These are phyloP conservation scores for Ceratocystis papillata DNA, from an alignment of 2,329 filamentous ascomycete species.

Conservation along the genomic window DNA sequence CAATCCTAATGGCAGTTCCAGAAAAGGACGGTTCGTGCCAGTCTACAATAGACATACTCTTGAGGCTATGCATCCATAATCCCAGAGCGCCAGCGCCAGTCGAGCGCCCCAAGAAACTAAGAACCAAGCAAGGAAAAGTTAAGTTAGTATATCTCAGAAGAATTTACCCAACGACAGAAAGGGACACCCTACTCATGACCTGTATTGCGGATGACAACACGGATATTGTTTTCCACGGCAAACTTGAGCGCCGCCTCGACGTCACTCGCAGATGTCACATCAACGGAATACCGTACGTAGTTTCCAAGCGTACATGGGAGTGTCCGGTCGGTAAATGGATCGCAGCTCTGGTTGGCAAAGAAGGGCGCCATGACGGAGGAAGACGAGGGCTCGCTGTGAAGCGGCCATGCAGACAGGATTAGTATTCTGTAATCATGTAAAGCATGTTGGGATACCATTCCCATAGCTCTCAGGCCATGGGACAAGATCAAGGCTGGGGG, in stretches of 20 bases:
- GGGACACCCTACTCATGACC: slow-evolving; percentile 30
- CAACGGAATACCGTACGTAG: slow-evolving; percentile 35
- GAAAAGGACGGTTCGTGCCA: slow-evolving; percentile 30
- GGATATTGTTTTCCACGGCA: slow-evolving; percentile 32
- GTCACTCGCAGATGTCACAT: slow-evolving; percentile 30
- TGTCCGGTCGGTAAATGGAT: slow-evolving; percentile 33
- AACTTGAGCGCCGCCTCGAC: slow-evolving; percentile 32
- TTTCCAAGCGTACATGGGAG: slow-evolving; percentile 37
- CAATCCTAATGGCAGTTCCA: slow-evolving; percentile 44
- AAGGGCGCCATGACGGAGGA: slow-evolving; percentile 35
- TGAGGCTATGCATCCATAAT: slow-evolving; percentile 36
- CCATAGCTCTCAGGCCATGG: too few relatives aligned
- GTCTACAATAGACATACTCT: slow-evolving; percentile 29
- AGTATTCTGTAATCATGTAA: too few relatives aligned
- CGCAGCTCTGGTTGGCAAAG: slow-evolving; percentile 34
- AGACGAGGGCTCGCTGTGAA: slow-evolving; percentile 31
- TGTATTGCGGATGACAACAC: slow-evolving; percentile 32
- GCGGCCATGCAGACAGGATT: not conserved
- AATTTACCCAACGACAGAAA: slow-evolving; percentile 23
- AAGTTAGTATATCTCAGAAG: slow-evolving; percentile 29
- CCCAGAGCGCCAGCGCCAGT: slow-evolving; percentile 32
- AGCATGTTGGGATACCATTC: too few relatives aligned
- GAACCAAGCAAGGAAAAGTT: too few relatives aligned
- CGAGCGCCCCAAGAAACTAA: slow-evolving; percentile 32
- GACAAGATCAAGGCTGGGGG: too few relatives aligned